These are phyloP conservation scores for Cinnamomum micranthum DNA, from an alignment of 164 flowering plant species.

Conservation along the genomic window DNA sequence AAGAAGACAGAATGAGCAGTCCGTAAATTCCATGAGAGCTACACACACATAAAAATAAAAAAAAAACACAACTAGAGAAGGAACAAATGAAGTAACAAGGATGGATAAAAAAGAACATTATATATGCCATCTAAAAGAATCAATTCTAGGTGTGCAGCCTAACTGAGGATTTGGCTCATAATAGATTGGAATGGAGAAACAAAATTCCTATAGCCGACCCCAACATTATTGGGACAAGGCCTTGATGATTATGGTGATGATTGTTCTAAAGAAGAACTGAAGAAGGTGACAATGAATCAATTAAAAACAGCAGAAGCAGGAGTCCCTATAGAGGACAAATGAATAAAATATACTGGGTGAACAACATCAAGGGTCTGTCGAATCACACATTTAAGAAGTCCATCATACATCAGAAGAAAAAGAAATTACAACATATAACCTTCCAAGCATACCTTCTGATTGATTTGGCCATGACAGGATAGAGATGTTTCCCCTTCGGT, in stretches of 20 bases:
- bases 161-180: too few species aligned
- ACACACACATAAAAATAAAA: not conserved
- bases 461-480: conserved; percentile 53
- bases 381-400: too few species aligned
- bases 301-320: not conserved
- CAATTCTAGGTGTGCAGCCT: too few species aligned
- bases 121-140: not conserved
- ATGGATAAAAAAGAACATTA: not conserved
- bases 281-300: too few species aligned
- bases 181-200: not conserved
- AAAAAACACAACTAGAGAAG: not conserved
- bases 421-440: not conserved
- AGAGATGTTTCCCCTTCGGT: conserved; percentile 81
- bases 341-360: not conserved
- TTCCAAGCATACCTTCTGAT: conserved; percentile 43
- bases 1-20: not conserved
- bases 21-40: not conserved
- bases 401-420: too few species aligned
- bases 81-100: not conserved
- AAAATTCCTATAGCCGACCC: not conserved
- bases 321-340: not conserved
- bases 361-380: not conserved
- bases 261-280: too few species aligned
- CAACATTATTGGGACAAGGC: too few species aligned
- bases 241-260: too few species aligned